Base-by-base conservation (phyloP, 2,329 filamentous ascomycete genomes). In the Fonsecaea nubica region DNA sequence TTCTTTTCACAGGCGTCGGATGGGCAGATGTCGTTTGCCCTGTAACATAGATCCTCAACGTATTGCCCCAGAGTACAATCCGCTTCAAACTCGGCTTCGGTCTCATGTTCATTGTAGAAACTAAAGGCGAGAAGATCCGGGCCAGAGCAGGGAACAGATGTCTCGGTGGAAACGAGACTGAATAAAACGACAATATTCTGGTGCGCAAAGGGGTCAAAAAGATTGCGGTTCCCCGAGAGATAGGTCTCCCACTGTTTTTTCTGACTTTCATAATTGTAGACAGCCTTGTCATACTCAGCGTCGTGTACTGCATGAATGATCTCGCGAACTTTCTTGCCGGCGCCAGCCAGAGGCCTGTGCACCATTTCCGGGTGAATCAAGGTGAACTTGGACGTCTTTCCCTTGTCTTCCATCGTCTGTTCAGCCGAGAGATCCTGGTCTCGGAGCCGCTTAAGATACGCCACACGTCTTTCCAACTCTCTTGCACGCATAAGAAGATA, bases 201-300 rank as follows among this genome's bases (percentile, higher is more conserved):
- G 75, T 99, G 96, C 0, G 92, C 91, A 75, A 93, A 95, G 0
- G 96, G 95, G 75, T 99, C 93, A 73, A 97, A 99, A 1, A 98
- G 84, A 74, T 96, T 91, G 36, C 91, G 83, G 72, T 95, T 96
- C 13, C 92, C 92, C 58, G 94, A 89, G 25, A 97, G 90, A 74
- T 97, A 97, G 33, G 92, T 92, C 76, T 99, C 95, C 95, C 95
- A 99, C 72, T 97, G 93, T 35, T 92, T 88, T 64, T 93, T 97
- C 76, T 98, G 94, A 0, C 92, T 97, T 76, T 93, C 88, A 76
- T 98, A 99, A 73, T 93, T 93, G 78, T 97, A 92, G 38, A 96
- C 81, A 1, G 94, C 93, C 78, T 95, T 96, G 76, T 99, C 93
- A 73, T 98, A 97, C 77, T 99, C 95, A 1, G 93, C 93, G 76